Evolutionary conservation across 805 yeast genomes (phyloP).

Genomic region (Ogataea henricii): DNA sequence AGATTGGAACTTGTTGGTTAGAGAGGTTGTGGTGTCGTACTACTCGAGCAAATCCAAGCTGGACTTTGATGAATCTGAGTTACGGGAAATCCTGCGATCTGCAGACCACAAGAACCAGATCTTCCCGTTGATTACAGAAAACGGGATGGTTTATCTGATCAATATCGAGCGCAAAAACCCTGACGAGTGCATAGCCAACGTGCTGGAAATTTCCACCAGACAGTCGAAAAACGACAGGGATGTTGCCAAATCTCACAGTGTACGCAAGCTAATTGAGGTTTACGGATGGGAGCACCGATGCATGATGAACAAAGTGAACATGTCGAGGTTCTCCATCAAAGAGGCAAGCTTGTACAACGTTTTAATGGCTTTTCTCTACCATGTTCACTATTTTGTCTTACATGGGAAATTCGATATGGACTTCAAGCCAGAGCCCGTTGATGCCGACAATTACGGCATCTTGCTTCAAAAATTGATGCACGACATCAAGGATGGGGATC

Average conservation of each 20-base stretch:
- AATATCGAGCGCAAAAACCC: conserved; percentile 28
- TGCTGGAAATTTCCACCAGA: conserved; percentile 31
- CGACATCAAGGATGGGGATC: conserved; percentile 21
- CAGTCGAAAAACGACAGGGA: conserved; percentile 29
- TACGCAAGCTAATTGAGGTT: conserved; percentile 33
- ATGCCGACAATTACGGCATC: conserved; percentile 30
- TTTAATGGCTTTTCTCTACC: conserved; percentile 29
- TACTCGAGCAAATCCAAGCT: conserved; percentile 29
- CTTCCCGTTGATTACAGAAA: conserved; percentile 35
- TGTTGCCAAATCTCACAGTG: conserved; percentile 29
- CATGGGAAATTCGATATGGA: conserved; percentile 26
- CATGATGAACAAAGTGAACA: conserved; percentile 27
- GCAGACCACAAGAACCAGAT: conserved; percentile 33
- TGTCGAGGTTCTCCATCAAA: conserved; percentile 23
- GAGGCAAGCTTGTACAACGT: conserved; percentile 28
- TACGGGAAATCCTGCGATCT: conserved; percentile 26
- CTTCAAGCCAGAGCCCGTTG: conserved; percentile 22
- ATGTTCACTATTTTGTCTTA: conserved; percentile 31
- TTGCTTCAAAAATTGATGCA: conserved; percentile 33
- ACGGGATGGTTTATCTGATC: conserved; percentile 32
- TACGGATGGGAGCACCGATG: conserved; percentile 33
- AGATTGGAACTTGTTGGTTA: conserved; percentile 26
- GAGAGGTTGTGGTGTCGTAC: conserved; percentile 32
- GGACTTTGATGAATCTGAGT: conserved; percentile 35
- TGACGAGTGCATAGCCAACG: conserved; percentile 20